Evolutionary conservation across 2,329 filamentous ascomycete species (phyloP), one percentile per base, ranked within the genome.

Genomic region (Orbilia blumenaviensis): DNA sequence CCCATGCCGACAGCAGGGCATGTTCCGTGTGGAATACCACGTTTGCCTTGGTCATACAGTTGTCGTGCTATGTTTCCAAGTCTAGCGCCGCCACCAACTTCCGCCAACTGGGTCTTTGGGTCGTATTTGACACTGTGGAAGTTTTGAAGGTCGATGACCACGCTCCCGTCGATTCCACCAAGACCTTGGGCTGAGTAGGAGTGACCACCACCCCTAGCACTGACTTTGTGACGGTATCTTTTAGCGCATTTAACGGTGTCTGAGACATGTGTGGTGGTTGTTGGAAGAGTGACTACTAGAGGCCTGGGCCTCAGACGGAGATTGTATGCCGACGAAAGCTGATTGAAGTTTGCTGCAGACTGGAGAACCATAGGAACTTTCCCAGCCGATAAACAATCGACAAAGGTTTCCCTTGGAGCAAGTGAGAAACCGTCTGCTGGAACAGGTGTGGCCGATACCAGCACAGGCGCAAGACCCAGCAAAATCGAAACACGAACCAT

Each of bases 181-280:
- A 85, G 83, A 2, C 85, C 85, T 73, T 84, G 85, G 0, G 84
- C 85, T 0, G 84, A 88, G 77, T 89, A 91, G 0, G 88, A 90
- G 79, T 91, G 89, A 0, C 89, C 89, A 2, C 89, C 89, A 1
- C 88, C 89, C 78, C 85, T 87, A 21, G 89, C 86, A 80, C 90
- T 88, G 0, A 90, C 87, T 78, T 87, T 86, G 62, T 87, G 81
- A 4, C 83, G 82, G 69, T 84, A 83, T 23, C 84, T 77, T 1
- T 80, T 83, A 3, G 88, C 89, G 79, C 89, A 90, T 60, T 86
- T 85, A 41, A 91, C 84, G 12, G 88, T 86, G 18, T 82, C 85
- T 0, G 88, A 84, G 1, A 90, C 86, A 66, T 90, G 87, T 21
- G 86, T 81, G 9, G 85, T 83, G 0, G 83, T 87, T 3, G 83